These are phyloP conservation scores for Xeromyces bisporus DNA, from an alignment of 495 filamentous ascomycete species.

Conservation along the genomic window DNA sequence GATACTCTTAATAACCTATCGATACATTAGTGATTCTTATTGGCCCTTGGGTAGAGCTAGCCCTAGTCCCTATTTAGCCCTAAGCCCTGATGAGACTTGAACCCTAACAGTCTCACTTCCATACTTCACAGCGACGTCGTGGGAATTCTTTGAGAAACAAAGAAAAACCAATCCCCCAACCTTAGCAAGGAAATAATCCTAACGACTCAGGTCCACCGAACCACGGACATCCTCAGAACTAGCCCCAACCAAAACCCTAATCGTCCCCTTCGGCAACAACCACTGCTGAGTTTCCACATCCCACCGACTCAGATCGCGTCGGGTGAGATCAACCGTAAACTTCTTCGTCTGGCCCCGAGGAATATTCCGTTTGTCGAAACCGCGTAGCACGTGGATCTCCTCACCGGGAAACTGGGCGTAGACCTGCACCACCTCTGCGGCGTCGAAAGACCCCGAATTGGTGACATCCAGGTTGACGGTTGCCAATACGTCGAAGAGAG, in stretches of 20 bases:
- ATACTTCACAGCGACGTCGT: too few relatives aligned
- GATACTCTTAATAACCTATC: too few relatives aligned
- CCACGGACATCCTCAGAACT: conserved; percentile 17
- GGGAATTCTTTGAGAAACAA: too few relatives aligned
- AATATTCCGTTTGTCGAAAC: conserved; percentile 44
- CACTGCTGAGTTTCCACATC: conserved; percentile 42
- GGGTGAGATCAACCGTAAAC: conserved; percentile 39
- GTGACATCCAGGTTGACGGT: conserved; percentile 30
- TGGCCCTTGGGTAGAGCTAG: too few relatives aligned
- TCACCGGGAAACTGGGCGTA: conserved; percentile 28
- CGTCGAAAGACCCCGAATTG: conserved; percentile 35
- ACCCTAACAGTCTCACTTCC: too few relatives aligned
- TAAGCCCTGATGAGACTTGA: too few relatives aligned
- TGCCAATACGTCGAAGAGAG: conserved; percentile 40
- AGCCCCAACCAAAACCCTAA: conserved; percentile 40
- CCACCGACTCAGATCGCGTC: conserved; percentile 54
- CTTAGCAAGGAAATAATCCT: too few relatives aligned
- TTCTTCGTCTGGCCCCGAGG: conserved; percentile 21
- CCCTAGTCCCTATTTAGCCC: too few relatives aligned
- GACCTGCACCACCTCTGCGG: conserved; percentile 43
- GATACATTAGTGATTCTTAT: too few relatives aligned
- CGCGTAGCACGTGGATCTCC: conserved; percentile 42
- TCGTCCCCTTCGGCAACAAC: conserved; percentile 28
- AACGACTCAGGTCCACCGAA: neutral
- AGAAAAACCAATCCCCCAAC: too few relatives aligned